These are phyloP conservation scores for Telopea speciosissima DNA, from an alignment of 177 flowering plant species.

Conservation along the genomic window DNA sequence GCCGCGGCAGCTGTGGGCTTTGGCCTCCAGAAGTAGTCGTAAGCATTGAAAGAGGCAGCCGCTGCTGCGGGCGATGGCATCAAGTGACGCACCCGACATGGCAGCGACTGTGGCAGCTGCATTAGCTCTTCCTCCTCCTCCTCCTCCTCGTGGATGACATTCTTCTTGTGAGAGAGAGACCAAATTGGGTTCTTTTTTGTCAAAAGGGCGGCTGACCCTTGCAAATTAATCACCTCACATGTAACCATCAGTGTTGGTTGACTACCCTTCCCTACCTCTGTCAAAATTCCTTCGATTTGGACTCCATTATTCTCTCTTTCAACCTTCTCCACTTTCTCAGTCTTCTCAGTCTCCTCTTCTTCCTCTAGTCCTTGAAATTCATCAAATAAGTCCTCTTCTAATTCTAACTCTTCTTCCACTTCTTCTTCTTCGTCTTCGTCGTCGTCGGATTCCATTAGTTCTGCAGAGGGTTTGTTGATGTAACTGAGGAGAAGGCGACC, in stretches of 20 bases:
- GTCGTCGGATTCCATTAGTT: background rate
- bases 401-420: conserved; percentile 14
- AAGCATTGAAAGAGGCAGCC: conserved; percentile 42
- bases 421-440: conserved; percentile 14
- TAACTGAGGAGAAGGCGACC: conserved; percentile 77
- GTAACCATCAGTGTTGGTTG: conserved; percentile 10
- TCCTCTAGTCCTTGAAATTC: conserved; percentile 16
- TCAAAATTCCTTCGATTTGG: conserved; percentile 9
- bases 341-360: conserved; percentile 5
- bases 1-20: conserved; percentile 22
- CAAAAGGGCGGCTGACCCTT: conserved; percentile 28
- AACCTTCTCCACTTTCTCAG: too few species aligned
- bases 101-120: conserved; percentile 32
- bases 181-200: conserved; percentile 37
- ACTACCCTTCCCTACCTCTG: conserved; percentile 13
- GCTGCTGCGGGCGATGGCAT: conserved; percentile 21
- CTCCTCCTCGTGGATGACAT: conserved; percentile 15
- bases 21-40: conserved; percentile 57
- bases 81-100: conserved; percentile 19
- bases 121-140: conserved; percentile 12
- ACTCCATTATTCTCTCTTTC: conserved; percentile 6
- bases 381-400: conserved; percentile 4
- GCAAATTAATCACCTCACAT: conserved; percentile 29
- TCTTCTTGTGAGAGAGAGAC: conserved; percentile 23
- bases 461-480: conserved; percentile 10